Conservation (phyloP, 1,139 yeast genomes). For the Komagataea norvegica region DNA sequence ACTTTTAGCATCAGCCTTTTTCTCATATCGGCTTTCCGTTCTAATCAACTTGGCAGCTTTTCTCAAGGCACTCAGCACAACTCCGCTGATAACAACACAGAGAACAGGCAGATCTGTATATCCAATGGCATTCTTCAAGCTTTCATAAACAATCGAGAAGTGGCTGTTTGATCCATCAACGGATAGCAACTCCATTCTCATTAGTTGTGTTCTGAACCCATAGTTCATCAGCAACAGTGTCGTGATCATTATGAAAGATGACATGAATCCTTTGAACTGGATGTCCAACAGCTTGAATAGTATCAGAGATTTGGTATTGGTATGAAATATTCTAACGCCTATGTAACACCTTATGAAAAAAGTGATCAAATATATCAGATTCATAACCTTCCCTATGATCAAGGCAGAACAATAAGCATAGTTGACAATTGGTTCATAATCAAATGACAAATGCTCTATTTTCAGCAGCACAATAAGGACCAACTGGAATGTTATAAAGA, state of each 20-base stretch:
- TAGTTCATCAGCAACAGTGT: slow-evolving; percentile 7
- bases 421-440: slow-evolving; percentile 15
- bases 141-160: neutral
- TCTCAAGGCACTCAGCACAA: too few relatives aligned
- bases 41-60: too few relatives aligned
- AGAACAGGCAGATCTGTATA: too few relatives aligned
- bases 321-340: slow-evolving; percentile 19
- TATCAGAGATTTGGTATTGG: slow-evolving; percentile 12
- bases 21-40: too few relatives aligned
- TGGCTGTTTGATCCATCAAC: neutral
- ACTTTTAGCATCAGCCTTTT: too few relatives aligned
- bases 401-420: slow-evolving; percentile 16
- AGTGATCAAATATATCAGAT: slow-evolving; percentile 15
- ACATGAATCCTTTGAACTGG: slow-evolving; percentile 23
- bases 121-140: neutral
- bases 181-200: slow-evolving; percentile 3
- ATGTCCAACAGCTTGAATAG: slow-evolving; percentile 18
- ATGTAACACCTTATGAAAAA: slow-evolving; percentile 22
- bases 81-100: too few relatives aligned
- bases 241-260: neutral
- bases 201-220: slow-evolving; percentile 2
- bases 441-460: slow-evolving; percentile 6
- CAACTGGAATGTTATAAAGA: slow-evolving; percentile 19
- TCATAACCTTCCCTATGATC: slow-evolving; percentile 18
- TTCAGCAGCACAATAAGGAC: slow-evolving; percentile 17